Conservation (phyloP, 345 rosid genomes). For the Clausena lansium region DNA sequence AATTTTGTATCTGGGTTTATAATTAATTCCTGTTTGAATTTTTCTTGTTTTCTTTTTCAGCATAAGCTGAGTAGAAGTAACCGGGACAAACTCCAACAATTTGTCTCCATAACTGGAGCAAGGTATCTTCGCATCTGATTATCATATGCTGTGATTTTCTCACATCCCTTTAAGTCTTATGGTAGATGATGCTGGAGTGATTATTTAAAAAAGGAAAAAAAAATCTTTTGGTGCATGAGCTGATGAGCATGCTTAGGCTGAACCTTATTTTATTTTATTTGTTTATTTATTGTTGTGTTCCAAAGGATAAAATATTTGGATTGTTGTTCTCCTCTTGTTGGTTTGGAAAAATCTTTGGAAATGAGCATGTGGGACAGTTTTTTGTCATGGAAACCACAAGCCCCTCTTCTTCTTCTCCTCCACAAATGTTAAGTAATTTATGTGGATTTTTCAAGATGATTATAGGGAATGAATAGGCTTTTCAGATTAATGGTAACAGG, state of each 20-base stretch:
- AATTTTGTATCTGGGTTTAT: background rate
- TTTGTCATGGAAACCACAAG: too few relatives aligned
- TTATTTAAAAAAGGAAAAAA: background rate
- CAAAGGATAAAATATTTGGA: background rate
- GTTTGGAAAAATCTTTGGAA: too few relatives aligned
- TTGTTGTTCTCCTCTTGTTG: background rate
- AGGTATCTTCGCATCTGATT: slow-evolving; percentile 43
- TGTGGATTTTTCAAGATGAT: background rate
- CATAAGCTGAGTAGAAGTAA: slow-evolving; percentile 77
- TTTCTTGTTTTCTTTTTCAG: slow-evolving; percentile 30
- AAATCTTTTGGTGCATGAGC: background rate
- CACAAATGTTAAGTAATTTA: background rate
- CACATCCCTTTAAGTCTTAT: background rate
- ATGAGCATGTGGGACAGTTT: background rate
- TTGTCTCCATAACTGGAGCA: slow-evolving; percentile 80
- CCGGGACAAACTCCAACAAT: slow-evolving; percentile 93
- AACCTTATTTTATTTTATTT: background rate
- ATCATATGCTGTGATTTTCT: background rate
- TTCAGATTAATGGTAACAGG: background rate
- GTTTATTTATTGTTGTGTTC: background rate
- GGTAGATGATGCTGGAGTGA: background rate
- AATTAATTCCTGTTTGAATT: background rate
- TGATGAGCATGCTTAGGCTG: background rate
- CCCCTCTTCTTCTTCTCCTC: background rate
- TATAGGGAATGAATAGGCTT: background rate